A percentile compares a stretch with the other conserved stretches of the same genome.
Evolutionary conservation across 768 basidiomycete species (phyloP).

Genomic region (Russula abietina): DNA sequence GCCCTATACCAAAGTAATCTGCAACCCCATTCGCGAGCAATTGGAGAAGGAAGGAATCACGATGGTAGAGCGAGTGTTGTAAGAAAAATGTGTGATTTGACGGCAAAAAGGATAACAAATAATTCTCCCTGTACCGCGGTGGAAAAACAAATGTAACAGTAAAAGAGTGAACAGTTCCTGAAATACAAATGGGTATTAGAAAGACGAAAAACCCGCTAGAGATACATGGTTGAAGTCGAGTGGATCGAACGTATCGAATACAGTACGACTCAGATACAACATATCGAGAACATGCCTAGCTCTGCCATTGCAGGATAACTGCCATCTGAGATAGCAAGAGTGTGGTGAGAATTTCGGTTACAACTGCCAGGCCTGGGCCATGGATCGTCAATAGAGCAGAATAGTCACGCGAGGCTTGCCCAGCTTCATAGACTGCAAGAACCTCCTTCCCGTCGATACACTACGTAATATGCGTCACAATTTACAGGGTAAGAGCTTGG

Average conservation of each 20-base stretch:
- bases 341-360: conserved; percentile 75
- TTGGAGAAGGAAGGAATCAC: conserved; percentile 74
- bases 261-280: too few relatives aligned
- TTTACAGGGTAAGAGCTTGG: background rate
- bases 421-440: conserved; percentile 65
- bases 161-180: background rate
- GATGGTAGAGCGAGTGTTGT: conserved; percentile 63
- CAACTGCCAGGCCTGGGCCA: conserved; percentile 49
- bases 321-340: conserved; percentile 71
- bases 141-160: background rate
- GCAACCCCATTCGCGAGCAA: conserved; percentile 60
- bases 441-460: conserved; percentile 53
- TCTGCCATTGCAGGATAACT: conserved; percentile 48
- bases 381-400: conserved; percentile 56
- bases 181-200: conserved; percentile 4
- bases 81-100: conserved; percentile 23
- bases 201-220: conserved; percentile 7
- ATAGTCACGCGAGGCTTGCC: conserved; percentile 49
- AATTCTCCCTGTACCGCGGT: background rate
- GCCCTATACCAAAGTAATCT: conserved; percentile 83
- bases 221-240: conserved; percentile 7
- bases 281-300: background rate
- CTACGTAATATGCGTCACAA: conserved; percentile 29
- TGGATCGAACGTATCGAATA: background rate
- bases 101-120: background rate